phyloP scores from a whole-genome alignment of 225 moss, liverwort and hornwort species.

The Bryoerythrophyllum caledonicum region DNA sequence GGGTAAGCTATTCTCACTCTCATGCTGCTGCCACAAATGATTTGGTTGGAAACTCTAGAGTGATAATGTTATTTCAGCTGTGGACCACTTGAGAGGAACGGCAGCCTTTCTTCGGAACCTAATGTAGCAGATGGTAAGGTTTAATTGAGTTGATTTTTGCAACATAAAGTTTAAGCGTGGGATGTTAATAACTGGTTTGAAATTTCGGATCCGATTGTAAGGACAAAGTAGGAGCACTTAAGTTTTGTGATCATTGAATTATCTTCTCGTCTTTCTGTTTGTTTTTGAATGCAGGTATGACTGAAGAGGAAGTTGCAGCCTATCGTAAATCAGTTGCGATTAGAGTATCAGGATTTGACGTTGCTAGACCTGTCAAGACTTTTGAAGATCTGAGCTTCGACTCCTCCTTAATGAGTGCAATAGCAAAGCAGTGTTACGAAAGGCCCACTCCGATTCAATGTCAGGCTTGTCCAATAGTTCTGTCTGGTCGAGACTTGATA shows the following conservation, averaged over 20 bases:
- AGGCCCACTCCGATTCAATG: slow-evolving; percentile 91
- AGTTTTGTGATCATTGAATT: slow-evolving; percentile 3
- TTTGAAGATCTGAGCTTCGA: slow-evolving; percentile 88
- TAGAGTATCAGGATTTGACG: slow-evolving; percentile 85
- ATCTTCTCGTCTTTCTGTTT: slow-evolving; percentile 11
- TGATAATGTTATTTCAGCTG: not conserved
- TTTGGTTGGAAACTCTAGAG: slow-evolving; percentile 8
- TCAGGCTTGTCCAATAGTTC: slow-evolving; percentile 78
- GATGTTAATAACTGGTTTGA: slow-evolving; percentile 2
- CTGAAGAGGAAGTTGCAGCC: slow-evolving; percentile 74
- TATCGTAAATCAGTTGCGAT: slow-evolving; percentile 77
- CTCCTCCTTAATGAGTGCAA: slow-evolving; percentile 63
- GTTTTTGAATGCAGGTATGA: slow-evolving; percentile 55
- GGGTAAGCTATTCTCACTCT: slow-evolving; percentile 42
- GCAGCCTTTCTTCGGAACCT: not conserved
- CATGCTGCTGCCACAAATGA: not conserved
- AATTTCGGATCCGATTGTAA: not conserved
- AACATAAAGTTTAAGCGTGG: not conserved
- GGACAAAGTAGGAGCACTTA: not conserved
- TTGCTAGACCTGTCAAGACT: slow-evolving; percentile 70
- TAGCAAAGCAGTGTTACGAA: slow-evolving; percentile 88
- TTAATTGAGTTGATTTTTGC: not conserved
- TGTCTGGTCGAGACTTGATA: slow-evolving; percentile 91
- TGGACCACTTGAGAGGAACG: not conserved
- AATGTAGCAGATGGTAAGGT: not conserved